Base-by-base conservation (phyloP, 2,329 filamentous ascomycete genomes). In the Venturia effusa region DNA sequence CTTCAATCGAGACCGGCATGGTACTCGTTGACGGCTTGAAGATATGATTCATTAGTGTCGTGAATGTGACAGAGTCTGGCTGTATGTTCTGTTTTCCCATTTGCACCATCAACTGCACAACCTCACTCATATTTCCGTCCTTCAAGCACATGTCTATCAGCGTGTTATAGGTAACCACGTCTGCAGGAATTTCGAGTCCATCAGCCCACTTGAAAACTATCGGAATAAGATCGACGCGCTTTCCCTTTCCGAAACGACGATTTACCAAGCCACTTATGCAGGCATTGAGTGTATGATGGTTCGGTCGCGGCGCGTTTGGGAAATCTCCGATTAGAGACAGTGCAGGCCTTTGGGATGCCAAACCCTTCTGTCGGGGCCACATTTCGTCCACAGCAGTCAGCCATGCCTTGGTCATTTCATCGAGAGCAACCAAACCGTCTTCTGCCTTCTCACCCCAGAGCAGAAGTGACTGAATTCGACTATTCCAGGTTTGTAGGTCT, bases 11-110 rank as follows among this genome's bases (percentile, higher is more conserved):
- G 59, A 79, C 70, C 34, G 68, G 61, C 43, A 32, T 48, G 34
- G n/a, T n/a, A 24, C 32, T 55, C 15, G n/a, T 37, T 19, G 74
- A 70, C 51, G 84, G 74, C 68, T 54, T 61, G 68, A 83, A 80
- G 22, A 81, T 70, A 24, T 76, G 82, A 51, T 88, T 84, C 8
- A 94, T 78, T 64, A 94, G 79, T 66, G 90, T 84, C 27, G 85
- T 89, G 73, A 89, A 90, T 0, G 90, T 94, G 6, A 81, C 82
- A n/a, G 80, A 78, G 71, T 92, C 84, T 0, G 86, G 82, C 37
- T 79, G 68, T 34, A 90, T 73, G 2, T 79, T 79, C 19, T 79
- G 74, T 2, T 71, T 67, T 45, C 80, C 75, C 88, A 92, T 92
- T 63, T 80, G 75, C 4, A 75, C 69, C 2, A 91, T 77, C 15